Percentiles rank a stretch among this genome's conserved stretches.
Conservation (phyloP, 208 protist genomes). For the Acanthamoeba rhysodes region DNA sequence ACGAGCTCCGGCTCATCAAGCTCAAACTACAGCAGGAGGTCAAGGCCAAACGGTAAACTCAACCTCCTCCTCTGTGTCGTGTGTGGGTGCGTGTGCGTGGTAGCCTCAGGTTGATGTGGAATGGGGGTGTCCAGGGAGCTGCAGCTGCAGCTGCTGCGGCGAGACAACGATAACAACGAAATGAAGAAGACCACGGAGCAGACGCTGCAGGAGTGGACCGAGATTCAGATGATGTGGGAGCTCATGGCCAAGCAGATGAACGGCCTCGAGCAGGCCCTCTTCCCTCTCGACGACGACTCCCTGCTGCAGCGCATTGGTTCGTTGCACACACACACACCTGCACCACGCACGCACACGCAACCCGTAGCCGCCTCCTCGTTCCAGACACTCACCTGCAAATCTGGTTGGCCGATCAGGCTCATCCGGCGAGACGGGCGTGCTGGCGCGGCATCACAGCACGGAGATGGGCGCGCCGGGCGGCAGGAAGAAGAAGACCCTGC, state of each 20-base stretch:
- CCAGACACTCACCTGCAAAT: not conserved
- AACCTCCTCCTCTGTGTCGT: too few species aligned
- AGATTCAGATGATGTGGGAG: conserved; percentile 59
- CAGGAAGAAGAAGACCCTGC: conserved; percentile 49
- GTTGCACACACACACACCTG: not conserved
- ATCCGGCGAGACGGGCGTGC: not conserved
- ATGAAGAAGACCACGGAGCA: conserved; percentile 48
- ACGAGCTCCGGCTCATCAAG: conserved; percentile 69
- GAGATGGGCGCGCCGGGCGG: not conserved
- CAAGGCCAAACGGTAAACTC: conserved; percentile 14
- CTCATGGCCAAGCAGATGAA: conserved; percentile 51
- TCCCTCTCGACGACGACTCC: not conserved
- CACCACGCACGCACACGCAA: too few species aligned
- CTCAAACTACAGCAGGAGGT: conserved; percentile 59
- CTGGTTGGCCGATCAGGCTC: not conserved
- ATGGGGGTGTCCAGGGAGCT: not conserved
- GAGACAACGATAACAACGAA: conserved; percentile 64
- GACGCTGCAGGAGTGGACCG: conserved; percentile 59
- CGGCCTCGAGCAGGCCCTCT: conserved; percentile 44
- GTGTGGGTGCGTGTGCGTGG: not conserved
- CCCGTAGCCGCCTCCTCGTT: not conserved
- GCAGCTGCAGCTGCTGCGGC: conserved; percentile 63
- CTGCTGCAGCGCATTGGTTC: not conserved
- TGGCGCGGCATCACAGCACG: not conserved
- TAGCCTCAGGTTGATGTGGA: not conserved